Evolutionary conservation across 495 filamentous ascomycete species (phyloP), one percentile per base, ranked within the genome.

Genomic region (Penicillium flavigenum): DNA sequence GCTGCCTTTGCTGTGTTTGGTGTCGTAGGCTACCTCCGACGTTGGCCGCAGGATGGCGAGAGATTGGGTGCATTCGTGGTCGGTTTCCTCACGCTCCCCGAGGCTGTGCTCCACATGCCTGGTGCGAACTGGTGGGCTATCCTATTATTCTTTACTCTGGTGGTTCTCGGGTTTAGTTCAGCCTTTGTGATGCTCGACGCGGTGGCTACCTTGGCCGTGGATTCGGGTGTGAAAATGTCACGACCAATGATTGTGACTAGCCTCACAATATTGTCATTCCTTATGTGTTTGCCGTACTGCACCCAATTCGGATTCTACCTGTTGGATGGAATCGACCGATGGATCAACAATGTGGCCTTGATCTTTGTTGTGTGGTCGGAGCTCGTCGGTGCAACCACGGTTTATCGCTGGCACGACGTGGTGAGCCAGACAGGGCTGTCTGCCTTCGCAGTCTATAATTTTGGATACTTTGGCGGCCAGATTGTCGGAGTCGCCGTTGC

Each of bases 1-100:
- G 72, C 72, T 1, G 73, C 73, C 3, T 76, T 76, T 44, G 71
- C 72, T 10, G 70, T 76, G 17, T 76, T 75, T 48, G 73, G 73
- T 20, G 68, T 76, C 16, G 64, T 76, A 12, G 73, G 73, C 1
- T 74, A 66, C 54, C 67, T 76, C 9, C 41, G 62, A 24, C 59
- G 63, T 11, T 67, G 64, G 60, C 71, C 72, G 3, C 31, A 68
- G 16, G 61, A 72, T 27, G 67, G 60, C n/a, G 63, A 61, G 16
- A 48, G 65, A 43, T 54, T 76, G 11, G 72, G 72, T 10, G 65
- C 67, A 20, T 76, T 75, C 36, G 65, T 68, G 5, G 66, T 75
- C 4, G 73, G 71, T 0, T 76, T 76, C 47, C 51, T 76, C 32
- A 76, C 73, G 5, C 64, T 69, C 24, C 73, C 73, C 2, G 71